Evolutionary conservation across 306 rosid genomes (phyloP).

Genomic region (Abrus pulchellus): DNA sequence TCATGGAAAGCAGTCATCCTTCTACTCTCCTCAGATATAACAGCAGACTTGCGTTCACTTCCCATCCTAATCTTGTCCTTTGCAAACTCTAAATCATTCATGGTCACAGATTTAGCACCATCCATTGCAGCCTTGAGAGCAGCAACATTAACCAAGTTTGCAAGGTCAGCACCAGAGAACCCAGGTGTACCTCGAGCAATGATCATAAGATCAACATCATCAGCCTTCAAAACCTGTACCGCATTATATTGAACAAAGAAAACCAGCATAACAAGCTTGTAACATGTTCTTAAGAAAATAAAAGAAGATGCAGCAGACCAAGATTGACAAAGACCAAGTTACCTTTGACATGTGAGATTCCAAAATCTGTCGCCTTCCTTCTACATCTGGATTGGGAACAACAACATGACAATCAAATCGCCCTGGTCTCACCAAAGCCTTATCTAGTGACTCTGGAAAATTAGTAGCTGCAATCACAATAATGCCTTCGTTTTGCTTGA

Average conservation of each 20-base stretch:
- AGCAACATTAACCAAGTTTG: slow-evolving; percentile 86
- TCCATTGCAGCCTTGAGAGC: slow-evolving; percentile 96
- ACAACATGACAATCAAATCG: slow-evolving; percentile 90
- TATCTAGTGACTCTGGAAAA: slow-evolving; percentile 86
- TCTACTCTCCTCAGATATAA: slow-evolving; percentile 77
- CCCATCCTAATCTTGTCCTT: slow-evolving; percentile 96
- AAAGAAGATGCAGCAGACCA: not conserved
- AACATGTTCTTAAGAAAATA: not conserved
- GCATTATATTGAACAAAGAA: slow-evolving; percentile 23
- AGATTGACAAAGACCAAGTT: not conserved
- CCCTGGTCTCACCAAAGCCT: slow-evolving; percentile 97
- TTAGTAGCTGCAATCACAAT: slow-evolving; percentile 98
- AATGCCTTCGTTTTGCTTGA: slow-evolving; percentile 94
- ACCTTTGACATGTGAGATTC: slow-evolving; percentile 91
- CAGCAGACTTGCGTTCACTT: slow-evolving; percentile 89
- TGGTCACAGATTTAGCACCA: slow-evolving; percentile 82
- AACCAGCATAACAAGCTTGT: slow-evolving; percentile 3
- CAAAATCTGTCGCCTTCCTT: slow-evolving; percentile 94
- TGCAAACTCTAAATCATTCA: slow-evolving; percentile 90
- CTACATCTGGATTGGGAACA: slow-evolving; percentile 96
- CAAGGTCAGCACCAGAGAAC: slow-evolving; percentile 94
- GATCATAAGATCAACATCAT: slow-evolving; percentile 82
- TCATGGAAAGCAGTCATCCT: slow-evolving; percentile 85
- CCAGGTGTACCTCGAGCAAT: slow-evolving; percentile 91
- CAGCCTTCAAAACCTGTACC: slow-evolving; percentile 78